Base-by-base conservation (phyloP, 164 flowering plant genomes). In the Vitis rupestris region DNA sequence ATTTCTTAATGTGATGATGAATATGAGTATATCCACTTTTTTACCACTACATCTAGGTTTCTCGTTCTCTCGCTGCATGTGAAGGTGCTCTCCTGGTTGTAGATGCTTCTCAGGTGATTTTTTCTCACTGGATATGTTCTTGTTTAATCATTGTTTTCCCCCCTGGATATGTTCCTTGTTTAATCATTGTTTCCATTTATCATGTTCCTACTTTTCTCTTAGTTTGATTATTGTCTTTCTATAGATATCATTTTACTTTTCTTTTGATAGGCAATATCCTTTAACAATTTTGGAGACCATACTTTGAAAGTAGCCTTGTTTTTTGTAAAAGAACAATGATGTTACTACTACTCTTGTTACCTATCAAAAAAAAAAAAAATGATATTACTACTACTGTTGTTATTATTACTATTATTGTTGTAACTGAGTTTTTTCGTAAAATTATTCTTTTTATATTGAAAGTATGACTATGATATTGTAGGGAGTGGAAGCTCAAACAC, bases 81-180 rank as follows among this genome's bases (percentile, higher is more conserved):
- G 98, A 95, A 79, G 99, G 99, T 75, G 99, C 99, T 74, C 94
- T 95, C 55, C 96, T 95, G 74, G 98, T 95, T 68, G 96, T 95
- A 50, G 99, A 95, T 86, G 97, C 99, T 69, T 95, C 99, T 16
- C 99, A 95, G 97, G 98, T 89, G 70, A 80, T 10, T 57, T 49
- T 14, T 63, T 15, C 27, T 57, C 51, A 54, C 53, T 27, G 12
- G 13, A 2, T 5, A 53, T 59, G 29, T 58, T 50, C 16, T n/a
- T 37, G 15, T 19, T 58, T 1, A 48, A 50, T 44, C 10, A 10
- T 6, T 37, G 44, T 61, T 66, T 23, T 10, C 44, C 30, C 59
- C 50, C 50, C 52, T 30, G 6, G 10, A 61, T 10, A 13, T 15
- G 61, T 12, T 12, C 56, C 56, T 17, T 47, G 13, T 44, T 59